A percentile compares a stretch with the other conserved stretches of the same genome.
phyloP scores from a whole-genome alignment of 306 rosid genomes.

The apple (Malus domestica) region DNA sequence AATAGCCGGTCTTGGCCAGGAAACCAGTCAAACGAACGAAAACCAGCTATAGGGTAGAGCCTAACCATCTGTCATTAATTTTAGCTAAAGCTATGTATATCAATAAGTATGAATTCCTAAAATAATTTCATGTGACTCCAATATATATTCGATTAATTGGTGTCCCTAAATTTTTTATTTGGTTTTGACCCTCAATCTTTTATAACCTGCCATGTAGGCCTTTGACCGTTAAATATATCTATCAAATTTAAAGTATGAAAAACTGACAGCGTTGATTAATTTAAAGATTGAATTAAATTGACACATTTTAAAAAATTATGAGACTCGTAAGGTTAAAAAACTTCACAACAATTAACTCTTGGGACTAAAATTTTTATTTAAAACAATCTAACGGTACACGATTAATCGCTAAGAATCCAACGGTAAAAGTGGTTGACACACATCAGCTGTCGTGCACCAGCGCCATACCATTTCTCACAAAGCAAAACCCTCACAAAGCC shows the following conservation, averaged over 20 bases:
- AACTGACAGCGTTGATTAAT: too few species aligned
- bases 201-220: background rate
- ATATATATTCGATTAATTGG: background rate
- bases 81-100: too few species aligned
- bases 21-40: too few species aligned
- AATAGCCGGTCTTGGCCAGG: too few species aligned
- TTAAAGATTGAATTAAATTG: background rate
- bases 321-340: too few species aligned
- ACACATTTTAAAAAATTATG: too few species aligned
- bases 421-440: background rate
- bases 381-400: background rate
- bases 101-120: too few species aligned
- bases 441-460: background rate
- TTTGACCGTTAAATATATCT: background rate
- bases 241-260: too few species aligned
- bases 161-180: background rate
- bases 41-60: too few species aligned
- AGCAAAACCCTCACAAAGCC: conserved; percentile 65
- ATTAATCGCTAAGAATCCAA: background rate
- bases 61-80: background rate
- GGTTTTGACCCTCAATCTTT: background rate
- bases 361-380: too few species aligned
- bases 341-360: too few species aligned
- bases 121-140: too few species aligned
- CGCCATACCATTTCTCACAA: background rate